These are phyloP conservation scores for Neurospora sp. DNA, from an alignment of 2,329 filamentous ascomycete genomes.

Conservation along the genomic window DNA sequence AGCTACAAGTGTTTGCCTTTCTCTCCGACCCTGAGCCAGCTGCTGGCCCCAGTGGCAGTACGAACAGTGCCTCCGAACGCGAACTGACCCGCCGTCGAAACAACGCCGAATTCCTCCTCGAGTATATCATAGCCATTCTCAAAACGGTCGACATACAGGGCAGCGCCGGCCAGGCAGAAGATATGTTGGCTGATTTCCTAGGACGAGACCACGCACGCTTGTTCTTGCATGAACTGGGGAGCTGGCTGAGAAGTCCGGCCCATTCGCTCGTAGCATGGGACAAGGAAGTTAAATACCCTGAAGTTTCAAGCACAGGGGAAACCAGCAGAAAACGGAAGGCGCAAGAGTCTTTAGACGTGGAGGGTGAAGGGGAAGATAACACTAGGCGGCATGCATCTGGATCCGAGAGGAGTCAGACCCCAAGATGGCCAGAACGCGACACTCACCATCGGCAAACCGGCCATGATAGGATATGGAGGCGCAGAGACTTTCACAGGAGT, in stretches of 20 bases:
- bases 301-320: not conserved
- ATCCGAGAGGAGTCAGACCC: not conserved
- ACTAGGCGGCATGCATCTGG: not conserved
- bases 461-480: not conserved
- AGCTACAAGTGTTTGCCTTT: conserved; percentile 75
- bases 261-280: conserved; percentile 69
- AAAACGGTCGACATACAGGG: conserved; percentile 76
- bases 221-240: conserved; percentile 76
- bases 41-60: conserved; percentile 11
- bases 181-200: conserved; percentile 68
- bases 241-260: conserved; percentile 77
- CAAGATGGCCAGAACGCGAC: not conserved
- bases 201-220: conserved; percentile 63
- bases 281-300: conserved; percentile 60
- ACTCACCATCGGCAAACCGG: not conserved
- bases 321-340: not conserved
- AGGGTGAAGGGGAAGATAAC: not conserved
- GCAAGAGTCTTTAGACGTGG: not conserved
- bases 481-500: not conserved
- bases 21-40: conserved; percentile 27
- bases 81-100: conserved; percentile 38
- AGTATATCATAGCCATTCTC: conserved; percentile 76
- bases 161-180: conserved; percentile 68
- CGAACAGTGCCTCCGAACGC: not conserved
- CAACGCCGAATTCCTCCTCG: conserved; percentile 75